These are phyloP conservation scores for Brettanomyces nanus DNA, from an alignment of 805 yeast genomes.

Conservation along the genomic window DNA sequence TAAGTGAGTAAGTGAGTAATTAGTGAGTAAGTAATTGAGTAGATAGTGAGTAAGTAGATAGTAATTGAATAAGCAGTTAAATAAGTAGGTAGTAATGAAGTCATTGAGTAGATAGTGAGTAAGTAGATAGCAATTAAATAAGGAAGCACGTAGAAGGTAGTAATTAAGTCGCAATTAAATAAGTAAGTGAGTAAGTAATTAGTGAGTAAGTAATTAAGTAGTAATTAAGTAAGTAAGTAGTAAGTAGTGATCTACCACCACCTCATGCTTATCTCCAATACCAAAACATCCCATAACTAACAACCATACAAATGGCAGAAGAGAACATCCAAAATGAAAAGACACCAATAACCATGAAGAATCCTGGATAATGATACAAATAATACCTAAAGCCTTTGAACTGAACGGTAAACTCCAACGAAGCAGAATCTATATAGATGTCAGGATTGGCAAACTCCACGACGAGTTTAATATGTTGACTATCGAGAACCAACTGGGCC, in stretches of 20 bases:
- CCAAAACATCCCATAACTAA: slow-evolving; percentile 1
- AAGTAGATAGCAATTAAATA: too few species aligned
- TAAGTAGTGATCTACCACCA: too few species aligned
- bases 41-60: too few species aligned
- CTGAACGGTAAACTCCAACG: slow-evolving; percentile 24
- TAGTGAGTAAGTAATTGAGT: too few species aligned
- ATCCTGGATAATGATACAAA: slow-evolving; percentile 27
- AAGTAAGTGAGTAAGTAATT: too few species aligned
- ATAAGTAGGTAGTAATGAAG: too few species aligned
- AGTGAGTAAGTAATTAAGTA: not conserved
- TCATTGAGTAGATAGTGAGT: too few species aligned
- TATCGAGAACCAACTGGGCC: slow-evolving; percentile 1
- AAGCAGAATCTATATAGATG: slow-evolving; percentile 10
- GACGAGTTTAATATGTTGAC: slow-evolving; percentile 14
- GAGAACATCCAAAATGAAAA: slow-evolving; percentile 30
- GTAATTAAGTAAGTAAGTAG: too few species aligned
- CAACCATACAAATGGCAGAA: slow-evolving; percentile 22
- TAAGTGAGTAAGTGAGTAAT: too few species aligned
- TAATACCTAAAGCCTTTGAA: slow-evolving; percentile 37
- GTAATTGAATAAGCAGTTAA: too few species aligned
- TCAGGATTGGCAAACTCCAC: slow-evolving; percentile 16
- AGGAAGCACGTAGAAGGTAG: too few species aligned
- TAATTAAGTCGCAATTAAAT: too few species aligned
- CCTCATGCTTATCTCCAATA: not conserved
- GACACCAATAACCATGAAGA: slow-evolving; percentile 30